Conservation (phyloP, 169 alveolate genomes). For the Eimeria tenella region DNA sequence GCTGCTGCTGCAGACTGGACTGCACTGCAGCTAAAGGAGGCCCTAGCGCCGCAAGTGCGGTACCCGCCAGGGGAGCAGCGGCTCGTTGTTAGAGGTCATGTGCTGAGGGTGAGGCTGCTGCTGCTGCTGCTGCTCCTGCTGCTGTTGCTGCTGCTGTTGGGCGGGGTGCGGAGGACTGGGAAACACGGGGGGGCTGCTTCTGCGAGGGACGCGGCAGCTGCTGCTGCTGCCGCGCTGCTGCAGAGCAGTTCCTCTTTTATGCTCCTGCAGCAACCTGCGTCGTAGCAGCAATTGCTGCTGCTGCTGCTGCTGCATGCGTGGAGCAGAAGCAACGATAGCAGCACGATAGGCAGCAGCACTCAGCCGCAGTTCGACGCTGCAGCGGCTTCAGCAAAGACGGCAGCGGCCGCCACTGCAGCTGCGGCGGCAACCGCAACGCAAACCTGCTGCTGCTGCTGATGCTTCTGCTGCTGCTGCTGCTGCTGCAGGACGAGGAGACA, state of each 20-base stretch:
- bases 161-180: not conserved
- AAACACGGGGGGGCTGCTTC: not conserved
- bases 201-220: not conserved
- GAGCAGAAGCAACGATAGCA: not conserved
- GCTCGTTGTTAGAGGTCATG: not conserved
- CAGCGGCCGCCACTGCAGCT: not conserved
- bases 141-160: not conserved
- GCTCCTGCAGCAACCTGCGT: not conserved
- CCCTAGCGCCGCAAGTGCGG: not conserved
- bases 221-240: too few species aligned
- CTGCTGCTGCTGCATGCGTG: not conserved
- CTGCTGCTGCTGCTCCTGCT: not conserved
- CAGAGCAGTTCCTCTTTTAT: not conserved
- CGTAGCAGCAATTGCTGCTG: not conserved
- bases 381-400: not conserved
- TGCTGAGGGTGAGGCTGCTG: conserved; percentile 42
- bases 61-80: conserved; percentile 48
- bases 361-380: not conserved
- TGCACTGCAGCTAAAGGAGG: conserved; percentile 41
- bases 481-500: conserved; percentile 7
- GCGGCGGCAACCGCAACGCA: not conserved
- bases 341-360: too few species aligned
- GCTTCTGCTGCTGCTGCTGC: not conserved
- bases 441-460: not conserved
- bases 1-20: conserved; percentile 42